Evolutionary conservation across 768 basidiomycete genomes (phyloP), one percentile per base, ranked within the genome.

Genomic region (Suillus hirtellus): DNA sequence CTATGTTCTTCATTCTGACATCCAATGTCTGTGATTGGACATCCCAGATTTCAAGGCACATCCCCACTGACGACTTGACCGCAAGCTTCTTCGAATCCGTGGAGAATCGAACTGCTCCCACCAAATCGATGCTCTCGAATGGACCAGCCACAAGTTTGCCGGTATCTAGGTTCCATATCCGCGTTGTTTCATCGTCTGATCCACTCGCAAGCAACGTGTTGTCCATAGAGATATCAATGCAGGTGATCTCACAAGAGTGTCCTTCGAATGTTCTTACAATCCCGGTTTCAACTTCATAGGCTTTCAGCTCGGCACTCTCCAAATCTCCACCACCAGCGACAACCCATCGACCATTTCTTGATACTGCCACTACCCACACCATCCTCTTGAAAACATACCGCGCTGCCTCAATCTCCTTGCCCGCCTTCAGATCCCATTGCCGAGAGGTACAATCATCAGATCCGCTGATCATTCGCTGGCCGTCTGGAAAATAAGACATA

Each of bases 121-220:
- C 3, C 2, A 0, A 0, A 8, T 14, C 3, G 3, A 2, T 1
- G 14, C 14, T 9, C 14, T 9, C 1, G 24, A 49, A 27, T 27
- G 47, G 47, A 49, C 24, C 24, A 9, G 24, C 47, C 14, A 49
- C 24, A 6, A 27, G 14, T 49, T 49, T 15, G 0, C 24, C 24
- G 4, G 47, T 15, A 0, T 27, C 24, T 8, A 49, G 4, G 8
- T 27, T 15, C 47, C 47, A 49, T 27, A 47, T 14, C 12, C 21
- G 47, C 21, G 21, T 2, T 8, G 21, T 47, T 0, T 0, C 0
- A 47, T 24, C 47, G 0, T 1, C 0, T 8, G 47, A 24, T n/a
- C 12, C 47, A 2, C 47, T 24, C 6, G 21, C 46, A 1, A 47
- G 12, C 6, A 6, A 1, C 21, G 1, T 24, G 21, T 1, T 47